phyloP scores from a whole-genome alignment of 805 yeast genomes.

The Metschnikowia henanensis region DNA sequence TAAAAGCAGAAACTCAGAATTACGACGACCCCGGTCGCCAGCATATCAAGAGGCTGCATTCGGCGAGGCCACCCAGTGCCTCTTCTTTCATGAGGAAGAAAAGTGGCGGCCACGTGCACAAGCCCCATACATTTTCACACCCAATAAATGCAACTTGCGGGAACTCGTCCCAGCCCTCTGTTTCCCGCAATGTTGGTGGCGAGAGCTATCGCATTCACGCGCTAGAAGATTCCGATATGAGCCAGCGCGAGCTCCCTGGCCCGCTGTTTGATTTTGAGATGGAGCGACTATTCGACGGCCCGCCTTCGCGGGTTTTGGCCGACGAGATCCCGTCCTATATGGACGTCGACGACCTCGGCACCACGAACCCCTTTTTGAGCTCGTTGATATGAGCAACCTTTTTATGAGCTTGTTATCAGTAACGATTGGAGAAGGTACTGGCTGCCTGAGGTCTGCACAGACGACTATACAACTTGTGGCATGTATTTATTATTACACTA shows the following conservation, averaged over 20 bases:
- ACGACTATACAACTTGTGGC: too few relatives aligned
- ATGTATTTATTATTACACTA: too few relatives aligned
- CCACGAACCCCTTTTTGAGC: conserved; percentile 9
- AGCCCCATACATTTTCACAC: conserved; percentile 7
- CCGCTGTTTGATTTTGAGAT: conserved; percentile 1
- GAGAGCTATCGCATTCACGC: neutral
- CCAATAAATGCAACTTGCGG: neutral
- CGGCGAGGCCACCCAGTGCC: conserved; percentile 12
- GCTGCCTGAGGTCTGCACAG: too few relatives aligned
- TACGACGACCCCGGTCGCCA: conserved; percentile 14
- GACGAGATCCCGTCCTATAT: conserved; percentile 2
- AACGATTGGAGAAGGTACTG: too few relatives aligned
- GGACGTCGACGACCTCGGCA: conserved; percentile 7
- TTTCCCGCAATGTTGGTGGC: neutral
- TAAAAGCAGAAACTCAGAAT: conserved; percentile 29
- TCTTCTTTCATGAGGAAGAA: conserved; percentile 9
- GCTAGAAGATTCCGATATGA: neutral
- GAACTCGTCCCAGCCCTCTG: neutral
- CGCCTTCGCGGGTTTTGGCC: conserved; percentile 6
- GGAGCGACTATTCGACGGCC: conserved; percentile 6
- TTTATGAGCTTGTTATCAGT: too few relatives aligned
- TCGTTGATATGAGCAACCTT: conserved; percentile 1
- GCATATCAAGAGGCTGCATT: conserved; percentile 4
- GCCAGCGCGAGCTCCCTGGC: neutral
- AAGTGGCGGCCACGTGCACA: conserved; percentile 21